These are phyloP conservation scores for Colletotrichum australisinense DNA, from an alignment of 2,329 filamentous ascomycete genomes.

Conservation along the genomic window DNA sequence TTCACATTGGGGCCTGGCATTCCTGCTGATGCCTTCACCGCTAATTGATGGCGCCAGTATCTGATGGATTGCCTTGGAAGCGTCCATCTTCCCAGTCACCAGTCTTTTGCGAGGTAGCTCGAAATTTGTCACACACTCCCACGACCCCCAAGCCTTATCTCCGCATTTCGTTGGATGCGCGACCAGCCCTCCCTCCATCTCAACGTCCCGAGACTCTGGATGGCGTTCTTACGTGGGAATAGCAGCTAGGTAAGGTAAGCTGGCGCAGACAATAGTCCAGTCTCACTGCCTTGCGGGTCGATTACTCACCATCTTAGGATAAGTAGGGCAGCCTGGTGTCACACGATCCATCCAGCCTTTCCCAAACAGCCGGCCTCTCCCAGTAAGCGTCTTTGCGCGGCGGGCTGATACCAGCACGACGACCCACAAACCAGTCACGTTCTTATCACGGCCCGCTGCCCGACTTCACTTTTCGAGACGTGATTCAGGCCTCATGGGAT, in stretches of 20 bases:
- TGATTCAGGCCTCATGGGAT: conserved; percentile 34
- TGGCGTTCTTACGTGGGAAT: conserved; percentile 19
- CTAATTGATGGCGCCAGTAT: background rate
- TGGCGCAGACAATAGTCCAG: background rate
- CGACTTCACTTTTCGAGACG: conserved; percentile 12
- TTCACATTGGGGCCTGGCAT: background rate
- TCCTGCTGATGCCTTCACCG: background rate
- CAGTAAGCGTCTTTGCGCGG: conserved; percentile 4
- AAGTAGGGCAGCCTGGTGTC: conserved; percentile 10
- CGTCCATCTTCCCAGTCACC: no score
- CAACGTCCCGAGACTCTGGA: background rate
- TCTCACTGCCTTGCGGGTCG: background rate
- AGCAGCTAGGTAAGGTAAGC: conserved; percentile 11
- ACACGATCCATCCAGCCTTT: conserved; percentile 10
- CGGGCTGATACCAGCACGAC: conserved; percentile 23
- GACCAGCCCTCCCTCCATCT: background rate
- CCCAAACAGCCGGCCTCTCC: background rate
- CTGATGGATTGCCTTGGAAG: no score
- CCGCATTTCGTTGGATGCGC: background rate
- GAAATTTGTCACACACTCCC: no score
- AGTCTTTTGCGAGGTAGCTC: no score
- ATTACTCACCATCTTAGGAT: conserved; percentile 1
- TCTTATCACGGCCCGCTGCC: conserved; percentile 20
- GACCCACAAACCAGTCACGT: conserved; percentile 30
- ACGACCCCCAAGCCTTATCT: background rate